Conservation (phyloP, 176 grass and related monocot genomes). For the Cenchrus americanus region DNA sequence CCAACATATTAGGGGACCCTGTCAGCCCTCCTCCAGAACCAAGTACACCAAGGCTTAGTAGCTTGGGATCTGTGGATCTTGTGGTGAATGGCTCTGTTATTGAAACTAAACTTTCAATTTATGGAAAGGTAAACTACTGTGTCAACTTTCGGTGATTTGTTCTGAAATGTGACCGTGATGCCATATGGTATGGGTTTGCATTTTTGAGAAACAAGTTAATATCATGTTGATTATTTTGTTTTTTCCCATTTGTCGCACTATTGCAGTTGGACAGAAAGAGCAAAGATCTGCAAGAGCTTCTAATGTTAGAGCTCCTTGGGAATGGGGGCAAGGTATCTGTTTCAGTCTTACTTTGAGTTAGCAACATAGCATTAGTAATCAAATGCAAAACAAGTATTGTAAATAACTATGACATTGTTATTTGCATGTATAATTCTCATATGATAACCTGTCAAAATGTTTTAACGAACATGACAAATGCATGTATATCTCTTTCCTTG, state of each 20-base stretch:
- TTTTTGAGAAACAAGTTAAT: background rate
- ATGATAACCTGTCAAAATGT: background rate
- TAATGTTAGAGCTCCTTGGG: slow-evolving; percentile 83
- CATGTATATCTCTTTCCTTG: background rate
- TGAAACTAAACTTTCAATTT: slow-evolving; percentile 85
- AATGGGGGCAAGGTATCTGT: slow-evolving; percentile 83
- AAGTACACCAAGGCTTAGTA: slow-evolving; percentile 62
- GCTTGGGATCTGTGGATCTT: slow-evolving; percentile 81
- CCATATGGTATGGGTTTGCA: background rate
- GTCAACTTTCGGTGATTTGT: slow-evolving; percentile 18
- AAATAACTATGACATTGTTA: background rate
- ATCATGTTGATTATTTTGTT: background rate
- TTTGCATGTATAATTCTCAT: background rate
- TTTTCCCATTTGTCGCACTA: slow-evolving; percentile 21
- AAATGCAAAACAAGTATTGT: background rate
- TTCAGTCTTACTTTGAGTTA: slow-evolving; percentile 25
- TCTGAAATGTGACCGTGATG: slow-evolving; percentile 12
- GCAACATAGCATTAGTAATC: slow-evolving; percentile 28
- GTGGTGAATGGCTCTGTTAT: slow-evolving; percentile 90
- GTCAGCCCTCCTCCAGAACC: slow-evolving; percentile 57
- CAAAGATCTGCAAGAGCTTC: slow-evolving; percentile 62
- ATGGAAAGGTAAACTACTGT: slow-evolving; percentile 72
- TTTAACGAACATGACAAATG: background rate
- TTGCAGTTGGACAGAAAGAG: slow-evolving; percentile 76
- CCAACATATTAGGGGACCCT: slow-evolving; percentile 78